Base-by-base conservation (phyloP, 805 yeast species). In the Candida taoyuanica region DNA sequence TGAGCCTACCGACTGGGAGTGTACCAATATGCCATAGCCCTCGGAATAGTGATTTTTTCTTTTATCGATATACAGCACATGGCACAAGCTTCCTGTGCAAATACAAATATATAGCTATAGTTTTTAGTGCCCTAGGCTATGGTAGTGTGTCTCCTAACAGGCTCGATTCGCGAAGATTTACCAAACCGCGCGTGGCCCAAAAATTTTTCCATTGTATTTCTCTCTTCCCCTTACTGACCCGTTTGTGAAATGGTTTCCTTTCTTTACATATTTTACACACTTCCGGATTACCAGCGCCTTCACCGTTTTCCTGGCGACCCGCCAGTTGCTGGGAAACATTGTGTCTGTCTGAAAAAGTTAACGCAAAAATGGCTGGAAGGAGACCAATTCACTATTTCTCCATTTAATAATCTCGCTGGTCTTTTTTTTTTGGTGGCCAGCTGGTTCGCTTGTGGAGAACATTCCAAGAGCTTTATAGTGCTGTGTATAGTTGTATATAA, bases 1-100 rank as follows among this genome's bases (percentile, higher is more conserved):
- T 47, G 85, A 79, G 43, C 85, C 86, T 9, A 78, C 86, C 1
- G 87, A 80, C 32, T 81, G 87, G 87, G 87, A 81, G 31, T 46
- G 50, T 20, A 42, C 47, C 17, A 31, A 33, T 29, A 31, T 43
- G 43, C 47, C 47, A 16, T 46, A 14, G n/a, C n/a, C n/a, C n/a
- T n/a, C n/a, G n/a, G n/a, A n/a, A n/a, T n/a, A n/a, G n/a, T n/a
- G n/a, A n/a, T n/a, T n/a, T n/a, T n/a, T n/a, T n/a, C n/a, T n/a
- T n/a, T n/a, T n/a, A n/a, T n/a, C n/a, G n/a, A n/a, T n/a, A n/a
- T n/a, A n/a, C n/a, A n/a, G n/a, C n/a, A n/a, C n/a, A n/a, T n/a
- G n/a, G n/a, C n/a, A n/a, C n/a, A n/a, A n/a, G n/a, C n/a, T n/a
- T n/a, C n/a, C n/a, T n/a, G n/a, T n/a, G n/a, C n/a, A n/a, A n/a